Percentiles rank a stretch among this genome's conserved stretches.
Conservation (phyloP, 2,329 filamentous ascomycete genomes). For the Diaporthe ampelina region DNA sequence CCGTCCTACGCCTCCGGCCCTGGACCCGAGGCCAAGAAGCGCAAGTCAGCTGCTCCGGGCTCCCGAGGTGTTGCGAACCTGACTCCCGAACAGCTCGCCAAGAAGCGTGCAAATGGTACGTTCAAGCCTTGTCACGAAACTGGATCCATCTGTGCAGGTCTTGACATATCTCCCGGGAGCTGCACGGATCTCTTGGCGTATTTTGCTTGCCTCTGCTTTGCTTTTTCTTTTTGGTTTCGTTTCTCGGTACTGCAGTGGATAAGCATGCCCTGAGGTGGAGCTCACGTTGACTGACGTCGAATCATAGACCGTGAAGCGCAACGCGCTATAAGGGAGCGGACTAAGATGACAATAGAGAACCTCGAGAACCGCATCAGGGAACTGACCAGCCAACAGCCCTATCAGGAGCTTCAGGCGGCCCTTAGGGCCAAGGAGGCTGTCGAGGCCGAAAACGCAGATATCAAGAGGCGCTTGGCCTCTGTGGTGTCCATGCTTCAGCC, state of each 20-base stretch:
- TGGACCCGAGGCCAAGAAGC: slow-evolving; percentile 55
- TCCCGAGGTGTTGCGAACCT: slow-evolving; percentile 71
- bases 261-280: slow-evolving; percentile 28
- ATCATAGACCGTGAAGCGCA: slow-evolving; percentile 84
- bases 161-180: neutral
- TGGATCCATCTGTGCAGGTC: neutral
- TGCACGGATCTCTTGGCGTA: slow-evolving; percentile 6
- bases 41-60: slow-evolving; percentile 57
- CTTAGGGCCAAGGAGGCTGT: slow-evolving; percentile 82
- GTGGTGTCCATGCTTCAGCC: slow-evolving; percentile 76
- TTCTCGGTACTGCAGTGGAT: slow-evolving; percentile 16
- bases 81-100: slow-evolving; percentile 81
- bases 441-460: slow-evolving; percentile 84
- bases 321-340: slow-evolving; percentile 85
- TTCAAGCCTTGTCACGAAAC: slow-evolving; percentile 35
- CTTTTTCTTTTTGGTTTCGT: neutral
- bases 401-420: slow-evolving; percentile 84
- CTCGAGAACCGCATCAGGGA: slow-evolving; percentile 81
- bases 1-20: slow-evolving; percentile 23
- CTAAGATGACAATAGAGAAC: slow-evolving; percentile 82
- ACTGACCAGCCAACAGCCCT: slow-evolving; percentile 83
- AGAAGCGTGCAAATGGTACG: slow-evolving; percentile 72
- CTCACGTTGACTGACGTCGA: slow-evolving; percentile 35
- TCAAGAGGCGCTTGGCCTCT: slow-evolving; percentile 76
- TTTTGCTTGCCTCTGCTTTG: neutral